Base-by-base conservation (phyloP, 1,284 basidiomycete genomes). In the Pyrrhoderma noxium region DNA sequence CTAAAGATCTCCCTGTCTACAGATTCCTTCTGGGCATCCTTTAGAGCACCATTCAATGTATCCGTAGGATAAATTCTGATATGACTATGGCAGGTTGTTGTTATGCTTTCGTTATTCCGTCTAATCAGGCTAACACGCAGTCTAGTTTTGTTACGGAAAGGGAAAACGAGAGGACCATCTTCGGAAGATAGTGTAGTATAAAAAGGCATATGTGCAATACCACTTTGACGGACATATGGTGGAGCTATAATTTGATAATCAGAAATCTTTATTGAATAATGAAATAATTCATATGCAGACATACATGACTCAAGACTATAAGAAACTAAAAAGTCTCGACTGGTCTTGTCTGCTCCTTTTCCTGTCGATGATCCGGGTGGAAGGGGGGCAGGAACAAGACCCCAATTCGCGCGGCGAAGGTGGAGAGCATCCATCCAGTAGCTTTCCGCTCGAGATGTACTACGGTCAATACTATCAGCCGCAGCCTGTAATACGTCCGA, bases 361-460 rank as follows among this genome's bases (percentile, higher is more conserved):
- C 83, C 85, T 0, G 71, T 79, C 0, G 79, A 69, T 22, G 81
- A 74, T 36, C 84, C 85, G 43, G 70, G 68, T 3, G 85, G 86
- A 38, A 88, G 70, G 35, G 86, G 85, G 2, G 87, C 84, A 27
- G 87, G 84, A 40, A 83, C 74, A 23, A 90, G 66, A 8, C 81
- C 75, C 88, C 87, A 90, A 56, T 90, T 89, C 3, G 73, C 77
- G 57, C 76, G 68, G 55, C 87, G 71, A 38, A 87, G 80, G 60
- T 77, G 82, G 45, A 90, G 71, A 3, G 87, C 88, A 62, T 89
- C 79, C 5, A 79, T 69, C 87, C 87, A 90, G 59, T 89, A 89
- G 54, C 71, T 76, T 61, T 88, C 85, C 27, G 78, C 76, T 37
- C 74, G 70, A 11, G 76, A 57, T 34, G 82, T 70, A 18, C 77